Evolutionary conservation across 768 basidiomycete species (phyloP).

Genomic region (Leccinum subgranulosum): DNA sequence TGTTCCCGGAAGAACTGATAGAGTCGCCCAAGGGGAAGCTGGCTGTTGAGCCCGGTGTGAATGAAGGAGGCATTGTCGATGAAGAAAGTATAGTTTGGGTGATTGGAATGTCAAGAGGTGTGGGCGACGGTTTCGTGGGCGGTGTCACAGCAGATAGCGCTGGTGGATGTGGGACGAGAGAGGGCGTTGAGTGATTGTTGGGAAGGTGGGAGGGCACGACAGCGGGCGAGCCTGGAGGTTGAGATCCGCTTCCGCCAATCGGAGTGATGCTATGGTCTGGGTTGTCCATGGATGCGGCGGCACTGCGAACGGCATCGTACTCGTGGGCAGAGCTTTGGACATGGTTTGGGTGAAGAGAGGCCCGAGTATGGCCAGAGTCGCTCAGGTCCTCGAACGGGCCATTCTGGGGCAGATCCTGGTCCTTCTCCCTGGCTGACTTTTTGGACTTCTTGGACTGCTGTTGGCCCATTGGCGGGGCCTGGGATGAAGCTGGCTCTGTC

Average conservation of each 20-base stretch:
- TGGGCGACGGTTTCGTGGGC: slow-evolving; percentile 40
- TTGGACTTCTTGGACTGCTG: slow-evolving; percentile 80
- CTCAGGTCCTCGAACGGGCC: slow-evolving; percentile 38
- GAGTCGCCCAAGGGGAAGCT: slow-evolving; percentile 39
- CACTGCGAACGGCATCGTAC: slow-evolving; percentile 33
- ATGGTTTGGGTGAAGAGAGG: slow-evolving; percentile 38
- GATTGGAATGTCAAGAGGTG: slow-evolving; percentile 73
- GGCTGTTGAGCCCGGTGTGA: slow-evolving; percentile 50
- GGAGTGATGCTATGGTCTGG: slow-evolving; percentile 32
- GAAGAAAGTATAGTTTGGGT: slow-evolving; percentile 84
- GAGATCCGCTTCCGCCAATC: slow-evolving; percentile 41
- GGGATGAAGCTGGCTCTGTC: slow-evolving; percentile 57
- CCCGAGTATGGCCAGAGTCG: slow-evolving; percentile 39
- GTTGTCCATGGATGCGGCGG: slow-evolving; percentile 31
- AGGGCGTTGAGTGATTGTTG: slow-evolving; percentile 38
- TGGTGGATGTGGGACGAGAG: slow-evolving; percentile 31
- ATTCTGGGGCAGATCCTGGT: slow-evolving; percentile 48
- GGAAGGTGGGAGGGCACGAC: slow-evolving; percentile 37
- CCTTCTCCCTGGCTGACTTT: slow-evolving; percentile 69
- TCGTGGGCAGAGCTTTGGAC: slow-evolving; percentile 39
- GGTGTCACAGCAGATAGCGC: slow-evolving; percentile 13
- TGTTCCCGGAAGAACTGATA: slow-evolving; percentile 32
- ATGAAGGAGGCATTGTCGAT: slow-evolving; percentile 46
- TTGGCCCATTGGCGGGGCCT: slow-evolving; percentile 68
- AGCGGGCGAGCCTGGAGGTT: slow-evolving; percentile 29